Conservation (phyloP, 768 basidiomycete species). For the Xanthoconium stramineum region DNA sequence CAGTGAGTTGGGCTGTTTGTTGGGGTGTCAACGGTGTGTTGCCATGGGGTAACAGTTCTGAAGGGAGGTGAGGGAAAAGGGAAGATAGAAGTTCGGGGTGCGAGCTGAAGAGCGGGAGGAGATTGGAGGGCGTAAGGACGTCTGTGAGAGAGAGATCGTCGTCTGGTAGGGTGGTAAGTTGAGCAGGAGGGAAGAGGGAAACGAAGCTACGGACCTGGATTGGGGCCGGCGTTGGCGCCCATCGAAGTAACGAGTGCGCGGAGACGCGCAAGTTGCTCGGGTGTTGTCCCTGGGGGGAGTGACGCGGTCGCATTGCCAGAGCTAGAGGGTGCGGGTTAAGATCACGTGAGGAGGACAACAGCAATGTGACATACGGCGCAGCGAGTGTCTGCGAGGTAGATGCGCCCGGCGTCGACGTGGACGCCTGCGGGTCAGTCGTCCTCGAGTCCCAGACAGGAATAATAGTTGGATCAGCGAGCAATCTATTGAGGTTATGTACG, state of each 20-base stretch:
- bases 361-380: constrained; percentile 15
- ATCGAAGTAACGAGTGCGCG: constrained; percentile 50
- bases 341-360: background rate
- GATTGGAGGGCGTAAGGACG: constrained; percentile 69
- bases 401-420: constrained; percentile 39
- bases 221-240: constrained; percentile 31
- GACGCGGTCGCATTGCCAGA: constrained; percentile 6
- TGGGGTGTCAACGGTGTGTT: constrained; percentile 32
- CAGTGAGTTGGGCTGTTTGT: constrained; percentile 29
- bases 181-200: background rate
- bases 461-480: constrained; percentile 65
- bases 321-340: constrained; percentile 1
- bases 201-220: constrained; percentile 10
- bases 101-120: constrained; percentile 65
- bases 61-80: constrained; percentile 79
- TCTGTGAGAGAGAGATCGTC: constrained; percentile 67
- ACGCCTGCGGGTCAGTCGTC: constrained; percentile 39
- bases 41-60: constrained; percentile 69
- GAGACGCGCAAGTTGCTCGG: constrained; percentile 67
- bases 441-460: constrained; percentile 55
- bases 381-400: constrained; percentile 36
- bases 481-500: constrained; percentile 64
- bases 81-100: constrained; percentile 67
- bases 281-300: constrained; percentile 33
- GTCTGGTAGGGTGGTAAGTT: constrained; percentile 15